phyloP scores from a whole-genome alignment of 1,139 yeast species.

The Yamadazyma diddensiae region DNA sequence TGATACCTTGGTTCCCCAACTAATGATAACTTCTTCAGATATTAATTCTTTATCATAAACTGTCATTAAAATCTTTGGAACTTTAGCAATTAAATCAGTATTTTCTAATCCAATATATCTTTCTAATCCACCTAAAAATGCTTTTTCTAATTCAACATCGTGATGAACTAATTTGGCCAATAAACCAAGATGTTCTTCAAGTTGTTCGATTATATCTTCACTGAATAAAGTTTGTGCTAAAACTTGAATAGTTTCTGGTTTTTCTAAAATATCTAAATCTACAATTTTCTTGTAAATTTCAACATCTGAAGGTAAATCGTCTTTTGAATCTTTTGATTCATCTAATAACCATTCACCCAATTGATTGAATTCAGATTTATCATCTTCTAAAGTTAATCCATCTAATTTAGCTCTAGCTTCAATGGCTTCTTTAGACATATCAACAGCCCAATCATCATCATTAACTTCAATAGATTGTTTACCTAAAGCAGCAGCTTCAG shows the following conservation, averaged over 20 bases:
- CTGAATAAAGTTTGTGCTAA: constrained; percentile 88
- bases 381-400: constrained; percentile 45
- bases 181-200: constrained; percentile 77
- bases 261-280: constrained; percentile 70
- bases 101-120: constrained; percentile 84
- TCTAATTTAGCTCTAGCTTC: constrained; percentile 88
- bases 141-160: constrained; percentile 70
- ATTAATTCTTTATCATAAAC: constrained; percentile 81
- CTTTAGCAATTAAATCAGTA: constrained; percentile 65
- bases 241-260: constrained; percentile 82
- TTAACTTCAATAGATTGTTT: constrained; percentile 58
- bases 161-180: constrained; percentile 71
- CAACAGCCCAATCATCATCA: constrained; percentile 98
- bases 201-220: constrained; percentile 70
- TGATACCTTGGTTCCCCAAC: constrained; percentile 91
- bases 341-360: constrained; percentile 86
- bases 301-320: constrained; percentile 71
- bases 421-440: constrained; percentile 95
- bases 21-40: constrained; percentile 74
- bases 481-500: constrained; percentile 72
- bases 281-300: constrained; percentile 89
- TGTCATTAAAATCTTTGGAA: constrained; percentile 80
- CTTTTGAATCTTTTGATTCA: constrained; percentile 52
- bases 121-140: constrained; percentile 93
- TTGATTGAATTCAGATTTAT: constrained; percentile 56